Evolutionary conservation across 2,329 filamentous ascomycete species (phyloP), one percentile per base, ranked within the genome.

Genomic region (Phialophora tarda): DNA sequence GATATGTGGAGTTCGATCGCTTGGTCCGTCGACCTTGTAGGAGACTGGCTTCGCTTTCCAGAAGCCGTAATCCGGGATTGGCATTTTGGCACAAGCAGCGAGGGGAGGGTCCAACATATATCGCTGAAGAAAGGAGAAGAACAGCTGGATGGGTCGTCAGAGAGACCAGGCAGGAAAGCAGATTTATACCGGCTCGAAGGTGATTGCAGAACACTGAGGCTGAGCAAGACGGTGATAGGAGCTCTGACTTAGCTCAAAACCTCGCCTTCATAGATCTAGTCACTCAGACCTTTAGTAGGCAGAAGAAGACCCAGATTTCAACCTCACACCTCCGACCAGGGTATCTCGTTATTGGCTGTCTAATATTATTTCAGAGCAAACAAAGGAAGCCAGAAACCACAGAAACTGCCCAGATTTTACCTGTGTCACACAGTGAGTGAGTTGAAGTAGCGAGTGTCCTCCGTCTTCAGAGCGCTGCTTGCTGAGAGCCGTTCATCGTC

Each of bases 1-100:
- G 65, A 77, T 76, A 65, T 77, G 75, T 41, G 75, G 75, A 14
- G 72, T 73, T 38, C 23, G 38, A 48, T 64, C 58, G n/a, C 26
- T 17, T 12, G 64, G 59, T 1, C 51, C 38, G 8, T 66, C 64
- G 32, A 59, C 64, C 26, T 48, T 30, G 58, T 50, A 63, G 3
- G 54, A 56, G 11, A 59, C 34, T 2, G 64, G 64, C 34, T 50
- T 58, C 10, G 54, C 64, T 23, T 56, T 59, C 64, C 64, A 66
- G 34, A 66, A 54, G 11, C 64, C 64, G 47, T 66, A 66, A 26
- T 63, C 34, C 6, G 26, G 54, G 41, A 66, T 59, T 3, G 64
- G 54, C 64, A 66, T 66, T 8, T 34, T 24, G 48, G 21, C 14
- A 12, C 14, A 3, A 26, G 3, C 48, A 14, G 21, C 21, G 10